Percentiles rank a stretch among this genome's conserved stretches.
These are phyloP conservation scores for Heliosperma pusillum DNA, from an alignment of 148 eudicot genomes.

Conservation along the genomic window DNA sequence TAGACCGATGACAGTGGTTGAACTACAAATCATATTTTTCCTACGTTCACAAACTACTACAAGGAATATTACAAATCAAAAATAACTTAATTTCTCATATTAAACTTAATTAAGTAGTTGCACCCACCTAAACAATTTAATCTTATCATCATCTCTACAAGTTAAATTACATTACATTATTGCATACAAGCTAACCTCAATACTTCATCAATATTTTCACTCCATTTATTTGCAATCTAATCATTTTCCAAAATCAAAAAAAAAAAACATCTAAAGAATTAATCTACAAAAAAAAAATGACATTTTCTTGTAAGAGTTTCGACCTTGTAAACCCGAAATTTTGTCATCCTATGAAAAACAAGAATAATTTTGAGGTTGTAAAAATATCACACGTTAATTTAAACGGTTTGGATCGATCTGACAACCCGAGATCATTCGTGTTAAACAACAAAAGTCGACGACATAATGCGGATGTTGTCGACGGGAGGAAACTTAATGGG, in stretches of 20 bases:
- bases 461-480: conserved; percentile 26
- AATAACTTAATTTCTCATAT: conserved; percentile 5
- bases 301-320: conserved; percentile 16
- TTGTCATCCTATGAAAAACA: conserved; percentile 27
- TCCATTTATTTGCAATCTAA: background rate
- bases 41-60: conserved; percentile 9
- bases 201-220: background rate
- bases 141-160: conserved; percentile 15
- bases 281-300: conserved; percentile 8
- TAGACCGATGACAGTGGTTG: conserved; percentile 48
- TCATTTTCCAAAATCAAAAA: background rate
- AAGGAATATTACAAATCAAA: background rate
- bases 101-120: conserved; percentile 21
- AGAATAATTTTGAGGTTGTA: conserved; percentile 16
- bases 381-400: conserved; percentile 12
- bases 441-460: conserved; percentile 12
- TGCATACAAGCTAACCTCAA: background rate
- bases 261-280: no score
- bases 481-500: conserved; percentile 65
- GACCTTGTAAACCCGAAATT: conserved; percentile 9
- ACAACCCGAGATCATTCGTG: conserved; percentile 11
- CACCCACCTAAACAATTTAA: conserved; percentile 26
- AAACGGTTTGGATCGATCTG: background rate
- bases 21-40: conserved; percentile 31
- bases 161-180: background rate